Percentiles rank a stretch among this genome's conserved stretches.
These are phyloP conservation scores for Phytophthora nicotianae DNA, from an alignment of 352 stramenopile genomes.

Conservation along the genomic window DNA sequence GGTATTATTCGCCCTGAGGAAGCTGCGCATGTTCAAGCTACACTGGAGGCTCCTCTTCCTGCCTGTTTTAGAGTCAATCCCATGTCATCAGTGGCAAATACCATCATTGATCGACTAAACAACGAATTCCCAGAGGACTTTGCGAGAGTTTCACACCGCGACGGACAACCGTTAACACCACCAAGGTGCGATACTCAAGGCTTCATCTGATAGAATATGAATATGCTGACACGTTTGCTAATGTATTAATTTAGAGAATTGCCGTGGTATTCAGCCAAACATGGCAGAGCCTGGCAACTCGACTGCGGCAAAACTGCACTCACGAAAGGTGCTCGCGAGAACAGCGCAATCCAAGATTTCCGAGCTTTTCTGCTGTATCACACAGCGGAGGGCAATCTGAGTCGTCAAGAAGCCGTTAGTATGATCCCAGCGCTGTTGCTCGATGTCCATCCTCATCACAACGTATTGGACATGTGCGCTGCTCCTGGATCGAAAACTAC, in stretches of 20 bases:
- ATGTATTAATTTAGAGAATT: slow-evolving; percentile 42
- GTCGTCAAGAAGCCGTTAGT: slow-evolving; percentile 96
- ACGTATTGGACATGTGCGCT: slow-evolving; percentile 83
- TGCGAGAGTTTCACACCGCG: slow-evolving; percentile 23
- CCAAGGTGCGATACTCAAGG: slow-evolving; percentile 20
- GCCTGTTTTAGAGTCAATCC: slow-evolving; percentile 79
- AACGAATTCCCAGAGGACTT: slow-evolving; percentile 56
- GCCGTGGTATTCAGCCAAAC: slow-evolving; percentile 59
- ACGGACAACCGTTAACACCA: slow-evolving; percentile 40
- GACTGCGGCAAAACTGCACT: slow-evolving; percentile 72
- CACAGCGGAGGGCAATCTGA: slow-evolving; percentile 91
- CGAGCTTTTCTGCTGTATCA: slow-evolving; percentile 94
- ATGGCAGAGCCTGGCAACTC: slow-evolving; percentile 73
- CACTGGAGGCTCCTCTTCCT: slow-evolving; percentile 59
- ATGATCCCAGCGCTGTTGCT: slow-evolving; percentile 98
- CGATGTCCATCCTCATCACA: slow-evolving; percentile 88
- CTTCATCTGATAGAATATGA: not conserved
- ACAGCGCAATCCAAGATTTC: slow-evolving; percentile 81
- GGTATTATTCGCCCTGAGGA: slow-evolving; percentile 57
- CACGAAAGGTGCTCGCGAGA: slow-evolving; percentile 56
- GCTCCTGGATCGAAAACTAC: slow-evolving; percentile 98
- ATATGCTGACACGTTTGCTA: slow-evolving; percentile 1
- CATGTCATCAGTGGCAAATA: slow-evolving; percentile 24
- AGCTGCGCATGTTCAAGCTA: slow-evolving; percentile 47
- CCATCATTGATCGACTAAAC: slow-evolving; percentile 55